Evolutionary conservation across 176 grass and related monocot genomes (phyloP), one percentile per base, ranked within the genome.

Genomic region (Urochloa ruziziensis): DNA sequence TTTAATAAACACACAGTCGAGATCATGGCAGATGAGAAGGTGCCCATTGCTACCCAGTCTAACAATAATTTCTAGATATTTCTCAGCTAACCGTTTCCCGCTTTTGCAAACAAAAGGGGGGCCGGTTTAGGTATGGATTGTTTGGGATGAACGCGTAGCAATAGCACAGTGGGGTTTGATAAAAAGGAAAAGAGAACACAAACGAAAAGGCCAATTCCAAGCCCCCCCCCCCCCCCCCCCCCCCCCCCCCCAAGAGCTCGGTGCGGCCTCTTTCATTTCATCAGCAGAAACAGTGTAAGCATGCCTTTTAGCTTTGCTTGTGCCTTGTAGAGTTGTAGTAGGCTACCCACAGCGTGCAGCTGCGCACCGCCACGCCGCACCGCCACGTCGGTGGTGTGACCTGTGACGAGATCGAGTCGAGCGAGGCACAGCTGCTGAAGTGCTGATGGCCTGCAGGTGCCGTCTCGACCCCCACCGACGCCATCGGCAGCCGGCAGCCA

Each of bases 81-180:
- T 73, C 8, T 23, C 4, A 12, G 4, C 56, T 59, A 51, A 49
- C 29, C 42, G 42, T 70, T 58, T 58, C 51, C 24, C 16, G 16
- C 35, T 57, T 70, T 70, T 15, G 18, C 29, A 17, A 29, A 57
- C 40, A 57, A 7, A 11, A 53, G 23, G 27, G 60, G 61, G 30
- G 7, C 29, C 29, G 16, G 61, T 80, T 66, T 80, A 51, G 77
- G 79, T 81, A 43, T 43, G 79, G 10, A 69, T 81, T 70, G 47
- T 37, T 68, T 63, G 24, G 52, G 23, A 10, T 4, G 63, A 52
- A 58, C 79, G 54, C 47, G n/a, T 17, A 18, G 12, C 30, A 65
- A 35, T 10, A 67, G 63, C 11, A 56, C 53, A 24, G 54, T 11
- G 23, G 54, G 7, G 53, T 56, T 9, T 16, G 46, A 47, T 3